These are phyloP conservation scores for Neurospora sp. DNA, from an alignment of 495 filamentous ascomycete species.

Conservation along the genomic window DNA sequence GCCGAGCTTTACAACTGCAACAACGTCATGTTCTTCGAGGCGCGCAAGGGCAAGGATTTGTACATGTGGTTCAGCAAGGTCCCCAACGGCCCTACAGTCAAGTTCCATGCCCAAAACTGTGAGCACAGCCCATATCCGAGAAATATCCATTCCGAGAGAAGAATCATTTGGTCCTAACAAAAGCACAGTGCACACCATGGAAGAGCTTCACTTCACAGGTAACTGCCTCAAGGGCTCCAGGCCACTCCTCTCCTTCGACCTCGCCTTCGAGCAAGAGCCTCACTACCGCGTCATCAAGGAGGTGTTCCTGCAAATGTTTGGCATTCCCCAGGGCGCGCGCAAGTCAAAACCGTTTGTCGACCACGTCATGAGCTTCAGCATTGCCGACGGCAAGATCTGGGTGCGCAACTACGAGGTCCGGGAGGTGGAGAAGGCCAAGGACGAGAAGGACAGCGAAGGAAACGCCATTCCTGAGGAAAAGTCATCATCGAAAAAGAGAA, in stretches of 20 bases:
- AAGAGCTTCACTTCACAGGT: conserved; percentile 90
- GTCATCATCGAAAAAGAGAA: conserved; percentile 18
- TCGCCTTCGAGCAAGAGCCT: conserved; percentile 65
- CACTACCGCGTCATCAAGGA: conserved; percentile 70
- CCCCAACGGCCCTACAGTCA: conserved; percentile 90
- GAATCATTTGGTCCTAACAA: conserved; percentile 2
- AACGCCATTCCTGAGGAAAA: conserved; percentile 12
- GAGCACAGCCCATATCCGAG: not conserved
- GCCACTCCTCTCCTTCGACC: conserved; percentile 91
- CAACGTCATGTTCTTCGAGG: conserved; percentile 94
- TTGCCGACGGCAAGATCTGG: conserved; percentile 95
- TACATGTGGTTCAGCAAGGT: conserved; percentile 92
- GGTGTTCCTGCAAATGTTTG: conserved; percentile 84
- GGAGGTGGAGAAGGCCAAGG: conserved; percentile 59
- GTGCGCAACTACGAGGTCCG: conserved; percentile 87
- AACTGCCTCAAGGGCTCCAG: conserved; percentile 93
- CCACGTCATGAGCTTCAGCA: conserved; percentile 84
- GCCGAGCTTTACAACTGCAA: conserved; percentile 99
- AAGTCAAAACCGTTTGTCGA: conserved; percentile 95
- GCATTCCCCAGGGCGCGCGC: conserved; percentile 76
- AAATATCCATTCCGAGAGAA: not conserved
- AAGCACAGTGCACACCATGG: conserved; percentile 73
- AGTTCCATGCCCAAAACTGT: conserved; percentile 67
- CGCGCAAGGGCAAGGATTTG: conserved; percentile 84
- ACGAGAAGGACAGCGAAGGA: conserved; percentile 22